Base-by-base conservation (phyloP, 1,284 basidiomycete species). In the Inonotus obliquus region DNA sequence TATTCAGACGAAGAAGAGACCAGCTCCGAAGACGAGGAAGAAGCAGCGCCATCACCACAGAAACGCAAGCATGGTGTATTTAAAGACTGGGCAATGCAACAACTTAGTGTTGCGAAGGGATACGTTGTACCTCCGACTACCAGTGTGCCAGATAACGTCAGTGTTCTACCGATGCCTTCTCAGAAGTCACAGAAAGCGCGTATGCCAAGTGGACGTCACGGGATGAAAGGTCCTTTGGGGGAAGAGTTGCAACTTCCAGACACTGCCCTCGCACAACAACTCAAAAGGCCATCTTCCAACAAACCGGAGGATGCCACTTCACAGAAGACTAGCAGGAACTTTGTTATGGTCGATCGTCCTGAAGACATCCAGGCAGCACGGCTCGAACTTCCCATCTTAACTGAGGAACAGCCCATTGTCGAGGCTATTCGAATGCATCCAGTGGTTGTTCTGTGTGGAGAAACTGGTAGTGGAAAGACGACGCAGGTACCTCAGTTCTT, bases 401-500 rank as follows among this genome's bases (percentile, higher is more conserved):
- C 89, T 13, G 96, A 99, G 73, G 97, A 99, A 70, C 95, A 99
- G 70, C 81, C 84, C 3, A 94, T 99, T 59, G 91, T 99, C 82
- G 94, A 97, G 70, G 86, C 93, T 1, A 87, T 99, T 56, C 75
- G 94, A 62, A 78, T 98, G 59, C 87, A 99, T 70, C 84, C 91
- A 3, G 85, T 90, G 11, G 82, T 86, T 17, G 81, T 91, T 55
- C 81, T 92, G 51, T 90, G 87, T 67, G 89, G 89, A 73, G 88
- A 90, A 73, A 99, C 97, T 5, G 97, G 97, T 63, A 96, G 93
- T 70, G 97, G 97, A 56, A 99, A 99, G 77, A 99, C 97, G 1
- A 99, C 97, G 0, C 97, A 99, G 73, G 87, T 99, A 1, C 97
- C 97, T 2, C 97, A 99, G 72, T 91, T 92, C 75, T 73, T 92